Conservation (phyloP, 257 asterid genomes). For the Jacaranda mimosifolia region DNA sequence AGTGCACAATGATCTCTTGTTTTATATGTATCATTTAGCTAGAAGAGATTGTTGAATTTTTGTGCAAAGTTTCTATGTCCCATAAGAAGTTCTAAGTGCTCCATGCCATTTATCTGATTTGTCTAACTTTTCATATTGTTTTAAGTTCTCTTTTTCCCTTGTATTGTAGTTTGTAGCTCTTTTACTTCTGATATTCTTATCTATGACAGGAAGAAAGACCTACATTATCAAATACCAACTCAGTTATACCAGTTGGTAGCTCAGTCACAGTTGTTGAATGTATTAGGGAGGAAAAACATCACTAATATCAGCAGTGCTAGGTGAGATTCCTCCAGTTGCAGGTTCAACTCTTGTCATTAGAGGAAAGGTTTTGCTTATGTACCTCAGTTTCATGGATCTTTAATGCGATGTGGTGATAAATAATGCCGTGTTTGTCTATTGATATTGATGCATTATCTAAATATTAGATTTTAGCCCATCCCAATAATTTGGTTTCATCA, state of each 20-base stretch:
- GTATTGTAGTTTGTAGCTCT: conserved; percentile 26
- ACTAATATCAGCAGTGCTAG: conserved; percentile 94
- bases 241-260: conserved; percentile 91
- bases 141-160: conserved; percentile 3
- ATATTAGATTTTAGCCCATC: conserved; percentile 7
- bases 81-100: too few relatives aligned
- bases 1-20: too few relatives aligned
- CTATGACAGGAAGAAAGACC: conserved; percentile 74
- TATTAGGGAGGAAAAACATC: conserved; percentile 99
- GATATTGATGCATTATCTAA: not conserved
- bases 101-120: too few relatives aligned
- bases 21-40: too few relatives aligned
- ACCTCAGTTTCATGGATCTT: conserved; percentile 99
- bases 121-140: too few relatives aligned
- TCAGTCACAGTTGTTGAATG: conserved; percentile 92
- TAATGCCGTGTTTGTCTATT: conserved; percentile 17
- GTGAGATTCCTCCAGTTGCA: conserved; percentile 84
- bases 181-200: conserved; percentile 24
- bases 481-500: conserved; percentile 4
- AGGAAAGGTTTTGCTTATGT: conserved; percentile 95
- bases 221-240: conserved; percentile 78
- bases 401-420: conserved; percentile 84
- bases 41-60: too few relatives aligned
- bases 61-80: too few relatives aligned
- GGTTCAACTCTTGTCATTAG: conserved; percentile 73